These are phyloP conservation scores for Chytridium lagenaria DNA, from an alignment of 371 early-diverging fungal species.

Conservation along the genomic window DNA sequence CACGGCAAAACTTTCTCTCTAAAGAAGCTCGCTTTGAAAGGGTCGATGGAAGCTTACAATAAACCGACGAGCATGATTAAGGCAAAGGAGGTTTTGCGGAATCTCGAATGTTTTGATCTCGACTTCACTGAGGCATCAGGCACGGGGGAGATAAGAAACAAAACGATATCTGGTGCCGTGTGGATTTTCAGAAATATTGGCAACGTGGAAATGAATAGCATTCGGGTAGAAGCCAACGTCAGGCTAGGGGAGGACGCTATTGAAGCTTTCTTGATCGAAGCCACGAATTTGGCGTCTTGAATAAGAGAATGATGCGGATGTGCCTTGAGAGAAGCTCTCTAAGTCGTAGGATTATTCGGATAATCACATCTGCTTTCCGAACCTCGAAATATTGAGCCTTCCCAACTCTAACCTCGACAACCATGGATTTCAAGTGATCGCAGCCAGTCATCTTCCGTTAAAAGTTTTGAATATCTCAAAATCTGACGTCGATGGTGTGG, in stretches of 20 bases:
- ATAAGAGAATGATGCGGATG: too few species aligned
- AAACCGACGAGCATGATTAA: background rate
- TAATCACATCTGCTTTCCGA: too few species aligned
- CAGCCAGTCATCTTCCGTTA: too few species aligned
- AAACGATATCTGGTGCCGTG: background rate
- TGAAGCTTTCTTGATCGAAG: background rate
- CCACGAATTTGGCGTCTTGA: too few species aligned
- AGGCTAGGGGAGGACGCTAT: background rate
- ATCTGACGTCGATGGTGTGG: too few species aligned
- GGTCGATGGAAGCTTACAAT: background rate
- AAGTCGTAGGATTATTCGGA: too few species aligned
- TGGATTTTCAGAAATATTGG: background rate
- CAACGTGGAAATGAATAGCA: background rate
- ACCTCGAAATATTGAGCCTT: too few species aligned
- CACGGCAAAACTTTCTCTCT: too few species aligned
- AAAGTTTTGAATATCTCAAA: too few species aligned
- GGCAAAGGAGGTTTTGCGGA: background rate
- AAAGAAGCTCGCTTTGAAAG: too few species aligned
- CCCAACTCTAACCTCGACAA: too few species aligned
- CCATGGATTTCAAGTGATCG: too few species aligned
- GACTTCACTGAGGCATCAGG: background rate
- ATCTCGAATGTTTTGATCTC: background rate
- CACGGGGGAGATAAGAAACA: background rate
- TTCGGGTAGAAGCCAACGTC: background rate
- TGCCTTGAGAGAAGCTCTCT: background rate